Percentiles rank a stretch among this genome's conserved stretches.
Conservation (phyloP, 225 moss, liverwort and hornwort genomes). For the Pseudoscleropodium purum region DNA sequence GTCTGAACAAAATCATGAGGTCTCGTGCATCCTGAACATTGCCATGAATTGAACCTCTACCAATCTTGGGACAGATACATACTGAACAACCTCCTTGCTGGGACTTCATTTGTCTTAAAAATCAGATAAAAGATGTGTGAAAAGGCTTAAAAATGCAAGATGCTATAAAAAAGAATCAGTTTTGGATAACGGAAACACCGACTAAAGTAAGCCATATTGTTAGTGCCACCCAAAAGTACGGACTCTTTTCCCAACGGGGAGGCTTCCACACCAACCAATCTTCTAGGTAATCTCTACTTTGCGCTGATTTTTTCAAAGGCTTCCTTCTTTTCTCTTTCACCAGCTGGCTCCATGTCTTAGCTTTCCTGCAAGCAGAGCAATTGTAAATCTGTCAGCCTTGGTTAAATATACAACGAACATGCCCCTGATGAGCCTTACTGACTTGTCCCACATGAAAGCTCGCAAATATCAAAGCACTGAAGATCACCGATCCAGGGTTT, state of each 20-base stretch:
- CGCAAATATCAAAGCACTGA: not conserved
- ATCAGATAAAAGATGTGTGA: not conserved
- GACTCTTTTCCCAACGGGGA: conserved; percentile 96
- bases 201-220: conserved; percentile 93
- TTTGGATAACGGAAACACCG: conserved; percentile 77
- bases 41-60: not conserved
- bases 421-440: not conserved
- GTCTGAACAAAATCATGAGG: not conserved
- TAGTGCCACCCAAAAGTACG: conserved; percentile 95
- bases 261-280: conserved; percentile 98
- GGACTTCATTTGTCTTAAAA: not conserved
- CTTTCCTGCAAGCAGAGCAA: conserved; percentile 33
- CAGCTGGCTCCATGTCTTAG: conserved; percentile 69
- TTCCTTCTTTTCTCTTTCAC: conserved; percentile 55
- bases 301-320: conserved; percentile 44
- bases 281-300: conserved; percentile 70
- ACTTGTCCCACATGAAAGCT: not conserved
- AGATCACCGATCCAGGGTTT: not conserved
- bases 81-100: conserved; percentile 10
- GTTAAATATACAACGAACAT: not conserved
- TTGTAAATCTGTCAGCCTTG: not conserved
- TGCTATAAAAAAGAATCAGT: conserved; percentile 28
- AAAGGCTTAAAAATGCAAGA: not conserved
- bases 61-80: not conserved
- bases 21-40: not conserved